phyloP scores from a whole-genome alignment of 2,329 filamentous ascomycete species.

The Cercospora sp. region DNA sequence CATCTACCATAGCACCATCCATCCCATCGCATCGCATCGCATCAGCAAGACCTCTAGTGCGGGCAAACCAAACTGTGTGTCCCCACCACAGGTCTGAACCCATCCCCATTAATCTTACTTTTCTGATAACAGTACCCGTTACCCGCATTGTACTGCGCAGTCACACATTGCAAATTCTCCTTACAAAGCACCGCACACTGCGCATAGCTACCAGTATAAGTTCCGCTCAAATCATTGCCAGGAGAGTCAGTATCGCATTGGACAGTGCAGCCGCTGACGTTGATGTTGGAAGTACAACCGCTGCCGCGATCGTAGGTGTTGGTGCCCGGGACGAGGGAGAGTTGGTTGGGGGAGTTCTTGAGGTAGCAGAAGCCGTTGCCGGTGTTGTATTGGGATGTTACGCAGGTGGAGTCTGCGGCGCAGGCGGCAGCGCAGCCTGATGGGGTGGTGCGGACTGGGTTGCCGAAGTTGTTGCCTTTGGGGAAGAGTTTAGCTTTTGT shows the following conservation, averaged over 20 bases:
- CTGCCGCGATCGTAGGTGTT: conserved; percentile 1
- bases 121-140: conserved; percentile 3
- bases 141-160: background rate
- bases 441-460: background rate
- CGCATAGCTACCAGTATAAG: background rate
- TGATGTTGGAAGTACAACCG: conserved; percentile 7
- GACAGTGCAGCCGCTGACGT: conserved; percentile 1
- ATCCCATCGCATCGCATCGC: background rate
- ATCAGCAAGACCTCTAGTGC: background rate
- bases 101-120: background rate
- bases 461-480: background rate
- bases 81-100: background rate
- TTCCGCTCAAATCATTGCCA: background rate
- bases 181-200: background rate
- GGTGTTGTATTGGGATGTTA: background rate
- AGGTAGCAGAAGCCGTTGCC: conserved; percentile 6
- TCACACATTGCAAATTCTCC: background rate
- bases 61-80: background rate
- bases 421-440: background rate
- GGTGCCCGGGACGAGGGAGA: background rate
- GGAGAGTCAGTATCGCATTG: background rate
- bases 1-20: background rate
- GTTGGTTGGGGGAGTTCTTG: background rate
- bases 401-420: background rate
- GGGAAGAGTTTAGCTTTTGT: background rate